Conservation (phyloP, 176 grass and related monocot genomes). For the Elymus sibiricus region DNA sequence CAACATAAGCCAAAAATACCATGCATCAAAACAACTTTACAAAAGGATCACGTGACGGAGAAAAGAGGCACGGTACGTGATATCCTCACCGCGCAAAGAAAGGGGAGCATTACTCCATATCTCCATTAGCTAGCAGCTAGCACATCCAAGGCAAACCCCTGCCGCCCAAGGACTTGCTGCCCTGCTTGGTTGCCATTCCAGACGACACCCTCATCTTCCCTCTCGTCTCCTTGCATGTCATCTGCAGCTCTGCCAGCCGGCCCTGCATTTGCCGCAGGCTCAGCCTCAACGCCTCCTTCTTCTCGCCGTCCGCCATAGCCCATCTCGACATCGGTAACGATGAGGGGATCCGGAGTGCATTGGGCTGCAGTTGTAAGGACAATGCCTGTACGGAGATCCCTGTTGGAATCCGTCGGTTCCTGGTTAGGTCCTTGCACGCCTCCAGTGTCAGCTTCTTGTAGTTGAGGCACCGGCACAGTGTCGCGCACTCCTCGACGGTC, state of each 20-base stretch:
- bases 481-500: constrained; percentile 55
- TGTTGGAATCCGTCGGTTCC: constrained; percentile 72
- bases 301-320: constrained; percentile 33
- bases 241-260: constrained; percentile 78
- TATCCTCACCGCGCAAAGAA: neutral
- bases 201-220: constrained; percentile 53
- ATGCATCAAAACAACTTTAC: constrained; percentile 23
- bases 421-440: constrained; percentile 90
- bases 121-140: neutral
- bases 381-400: constrained; percentile 75
- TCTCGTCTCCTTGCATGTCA: constrained; percentile 70
- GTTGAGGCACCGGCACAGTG: constrained; percentile 84
- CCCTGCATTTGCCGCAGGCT: constrained; percentile 72
- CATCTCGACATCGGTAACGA: constrained; percentile 28
- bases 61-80: too few species aligned
- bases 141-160: constrained; percentile 76
- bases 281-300: constrained; percentile 65
- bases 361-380: constrained; percentile 55
- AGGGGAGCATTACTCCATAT: too few species aligned
- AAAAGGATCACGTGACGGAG: neutral
- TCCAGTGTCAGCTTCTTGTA: constrained; percentile 85
- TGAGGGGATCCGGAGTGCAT: constrained; percentile 24
- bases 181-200: neutral
- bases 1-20: neutral
- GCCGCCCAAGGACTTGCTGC: constrained; percentile 39